Percentiles rank a stretch among this genome's conserved stretches.
phyloP scores from a whole-genome alignment of 2,329 filamentous ascomycete genomes.

The Microsporum canis region DNA sequence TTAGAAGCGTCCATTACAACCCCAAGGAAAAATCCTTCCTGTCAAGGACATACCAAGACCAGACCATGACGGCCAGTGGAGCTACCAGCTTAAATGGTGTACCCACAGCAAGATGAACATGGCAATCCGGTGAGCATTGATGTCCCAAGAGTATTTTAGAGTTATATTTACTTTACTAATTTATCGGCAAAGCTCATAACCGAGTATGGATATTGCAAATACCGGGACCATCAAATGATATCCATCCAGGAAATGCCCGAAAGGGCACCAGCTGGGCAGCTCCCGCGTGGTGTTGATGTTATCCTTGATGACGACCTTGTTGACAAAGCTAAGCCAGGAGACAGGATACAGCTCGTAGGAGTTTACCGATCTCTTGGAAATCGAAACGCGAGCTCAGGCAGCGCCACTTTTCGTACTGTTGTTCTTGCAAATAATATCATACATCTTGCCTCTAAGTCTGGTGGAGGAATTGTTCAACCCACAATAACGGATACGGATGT shows the following conservation, averaged over 20 bases:
- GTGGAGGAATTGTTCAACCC: conserved; percentile 81
- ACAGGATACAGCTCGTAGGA: conserved; percentile 92
- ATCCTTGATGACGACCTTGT: conserved; percentile 95
- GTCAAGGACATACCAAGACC: conserved; percentile 82
- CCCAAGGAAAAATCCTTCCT: conserved; percentile 78
- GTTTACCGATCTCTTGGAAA: conserved; percentile 92
- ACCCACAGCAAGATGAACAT: conserved; percentile 85
- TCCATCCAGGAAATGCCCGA: conserved; percentile 99
- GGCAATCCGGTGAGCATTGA: conserved; percentile 56
- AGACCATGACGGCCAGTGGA: conserved; percentile 87
- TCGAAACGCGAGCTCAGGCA: conserved; percentile 79
- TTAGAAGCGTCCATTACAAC: conserved; percentile 95
- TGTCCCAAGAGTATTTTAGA: neutral
- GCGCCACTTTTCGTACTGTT: conserved; percentile 86
- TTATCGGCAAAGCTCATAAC: conserved; percentile 52
- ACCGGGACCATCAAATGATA: conserved; percentile 92
- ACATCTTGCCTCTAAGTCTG: conserved; percentile 87
- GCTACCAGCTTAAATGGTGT: conserved; percentile 83
- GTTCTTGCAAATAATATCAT: conserved; percentile 93
- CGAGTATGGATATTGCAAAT: conserved; percentile 91
- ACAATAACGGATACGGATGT: conserved; percentile 94
- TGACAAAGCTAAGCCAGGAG: conserved; percentile 86
- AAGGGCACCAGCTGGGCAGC: conserved; percentile 83
- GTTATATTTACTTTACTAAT: neutral
- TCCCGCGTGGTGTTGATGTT: conserved; percentile 90